Percentiles rank a stretch among this genome's conserved stretches.
These are phyloP conservation scores for Hypomyces perniciosus DNA, from an alignment of 2,329 filamentous ascomycete genomes.

Conservation along the genomic window DNA sequence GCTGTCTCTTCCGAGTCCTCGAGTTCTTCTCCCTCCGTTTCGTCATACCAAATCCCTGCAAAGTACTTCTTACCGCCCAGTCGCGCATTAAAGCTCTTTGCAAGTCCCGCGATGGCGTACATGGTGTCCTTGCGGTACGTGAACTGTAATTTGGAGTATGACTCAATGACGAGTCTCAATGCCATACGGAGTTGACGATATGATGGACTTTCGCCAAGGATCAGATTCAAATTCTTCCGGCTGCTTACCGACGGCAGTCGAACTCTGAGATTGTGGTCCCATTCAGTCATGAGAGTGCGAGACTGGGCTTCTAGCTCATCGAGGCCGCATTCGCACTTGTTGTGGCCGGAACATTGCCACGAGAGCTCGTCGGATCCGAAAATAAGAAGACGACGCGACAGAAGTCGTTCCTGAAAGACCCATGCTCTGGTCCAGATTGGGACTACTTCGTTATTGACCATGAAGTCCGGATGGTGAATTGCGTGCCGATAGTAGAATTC, in stretches of 20 bases:
- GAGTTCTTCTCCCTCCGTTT: background rate
- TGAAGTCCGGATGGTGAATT: constrained; percentile 3
- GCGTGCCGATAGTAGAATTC: constrained; percentile 2
- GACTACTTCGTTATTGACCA: background rate
- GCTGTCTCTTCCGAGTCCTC: background rate
- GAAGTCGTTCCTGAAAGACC: constrained; percentile 8
- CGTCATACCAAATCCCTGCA: constrained; percentile 8
- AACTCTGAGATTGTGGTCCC: constrained; percentile 1
- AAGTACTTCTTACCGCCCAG: constrained; percentile 5
- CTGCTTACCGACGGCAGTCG: constrained; percentile 1
- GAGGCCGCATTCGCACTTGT: constrained; percentile 8
- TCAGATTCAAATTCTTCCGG: background rate
- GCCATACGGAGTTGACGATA: constrained; percentile 5
- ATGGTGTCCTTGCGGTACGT: constrained; percentile 9
- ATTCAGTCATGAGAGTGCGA: constrained; percentile 1
- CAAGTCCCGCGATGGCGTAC: constrained; percentile 6
- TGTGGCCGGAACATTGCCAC: constrained; percentile 6
- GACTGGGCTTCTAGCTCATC: constrained; percentile 1
- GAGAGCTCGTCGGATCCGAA: constrained; percentile 9
- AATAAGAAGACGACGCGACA: constrained; percentile 8
- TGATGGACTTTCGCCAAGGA: constrained; percentile 2
- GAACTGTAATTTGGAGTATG: constrained; percentile 5
- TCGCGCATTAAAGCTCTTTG: constrained; percentile 6
- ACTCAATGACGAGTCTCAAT: constrained; percentile 6
- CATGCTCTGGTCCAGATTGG: constrained; percentile 9